Percentiles rank a stretch among this genome's conserved stretches.
These are phyloP conservation scores for Botrytis paeoniae DNA, from an alignment of 2,329 filamentous ascomycete genomes.

Conservation along the genomic window DNA sequence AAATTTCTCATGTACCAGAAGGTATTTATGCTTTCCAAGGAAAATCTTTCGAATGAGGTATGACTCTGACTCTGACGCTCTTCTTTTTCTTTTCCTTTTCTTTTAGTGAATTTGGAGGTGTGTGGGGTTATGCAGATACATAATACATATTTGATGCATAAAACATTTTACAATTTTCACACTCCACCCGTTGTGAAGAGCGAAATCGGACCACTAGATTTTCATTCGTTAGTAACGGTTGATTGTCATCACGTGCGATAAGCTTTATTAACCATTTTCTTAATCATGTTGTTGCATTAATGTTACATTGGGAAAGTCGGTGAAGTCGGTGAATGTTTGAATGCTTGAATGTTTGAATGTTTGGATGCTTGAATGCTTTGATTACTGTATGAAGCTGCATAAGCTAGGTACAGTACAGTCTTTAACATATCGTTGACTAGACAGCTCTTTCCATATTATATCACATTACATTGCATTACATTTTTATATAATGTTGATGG, in stretches of 20 bases:
- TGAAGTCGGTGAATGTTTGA: too few species aligned
- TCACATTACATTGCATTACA: neutral
- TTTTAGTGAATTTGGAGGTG: neutral
- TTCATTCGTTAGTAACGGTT: neutral
- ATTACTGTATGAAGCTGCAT: neutral
- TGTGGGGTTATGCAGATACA: neutral
- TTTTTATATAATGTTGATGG: neutral
- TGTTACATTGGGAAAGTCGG: neutral
- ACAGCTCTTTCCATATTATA: neutral
- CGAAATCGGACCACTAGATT: conserved; percentile 8
- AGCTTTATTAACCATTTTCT: neutral
- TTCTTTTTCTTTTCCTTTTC: neutral
- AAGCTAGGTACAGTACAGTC: neutral
- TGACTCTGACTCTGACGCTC: conserved; percentile 11
- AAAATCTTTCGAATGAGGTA: conserved; percentile 3
- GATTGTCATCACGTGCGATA: neutral
- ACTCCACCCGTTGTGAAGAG: neutral
- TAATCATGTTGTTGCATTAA: neutral
- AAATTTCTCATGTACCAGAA: neutral
- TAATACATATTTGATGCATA: neutral
- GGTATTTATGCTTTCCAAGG: conserved; percentile 10
- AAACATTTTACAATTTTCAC: neutral
- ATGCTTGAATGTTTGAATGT: too few species aligned
- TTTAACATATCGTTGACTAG: neutral
- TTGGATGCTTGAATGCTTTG: too few species aligned